Evolutionary conservation across 163 green algal species (phyloP), one percentile per base, ranked within the genome.

Genomic region (Coccomyxa subellipsoidea): DNA sequence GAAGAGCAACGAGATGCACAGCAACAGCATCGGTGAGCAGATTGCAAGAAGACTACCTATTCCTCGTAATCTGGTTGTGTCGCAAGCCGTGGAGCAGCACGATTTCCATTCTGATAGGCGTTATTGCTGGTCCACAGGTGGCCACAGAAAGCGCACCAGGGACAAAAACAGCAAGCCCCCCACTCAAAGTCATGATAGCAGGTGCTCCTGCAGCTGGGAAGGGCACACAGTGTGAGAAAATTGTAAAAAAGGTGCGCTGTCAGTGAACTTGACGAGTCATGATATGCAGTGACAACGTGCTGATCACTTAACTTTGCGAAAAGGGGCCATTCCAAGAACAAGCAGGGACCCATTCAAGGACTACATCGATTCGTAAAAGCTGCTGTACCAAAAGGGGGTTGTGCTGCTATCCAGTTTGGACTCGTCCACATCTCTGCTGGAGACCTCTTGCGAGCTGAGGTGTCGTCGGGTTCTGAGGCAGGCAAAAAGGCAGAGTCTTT

Each of bases 351-450:
- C n/a, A n/a, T n/a, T n/a, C n/a, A n/a, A n/a, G n/a, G n/a, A n/a
- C n/a, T n/a, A n/a, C n/a, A n/a, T n/a, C n/a, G n/a, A n/a, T n/a
- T n/a, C n/a, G n/a, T n/a, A n/a, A n/a, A n/a, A n/a, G n/a, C n/a
- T n/a, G n/a, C n/a, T n/a, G n/a, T n/a, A n/a, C n/a, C n/a, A n/a
- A n/a, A n/a, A n/a, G n/a, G n/a, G n/a, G n/a, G n/a, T n/a, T n/a
- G n/a, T n/a, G n/a, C n/a, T n/a, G n/a, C n/a, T n/a, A n/a, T n/a
- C n/a, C 91, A 99, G 94, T 99, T 96, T 84, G 91, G 90, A 9
- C 88, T 99, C 37, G 91, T 96, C 36, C 97, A 99, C 90, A 98
- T 99, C 54, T 98, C 93, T 8, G 96, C 95, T 7, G 97, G 97
- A 21, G 97, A 99, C 85, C 86, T 99, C 69, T 91, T 99, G 77